Evolutionary conservation across 1,284 basidiomycete species (phyloP).

Genomic region (Erythrobasidium hasegawianum): DNA sequence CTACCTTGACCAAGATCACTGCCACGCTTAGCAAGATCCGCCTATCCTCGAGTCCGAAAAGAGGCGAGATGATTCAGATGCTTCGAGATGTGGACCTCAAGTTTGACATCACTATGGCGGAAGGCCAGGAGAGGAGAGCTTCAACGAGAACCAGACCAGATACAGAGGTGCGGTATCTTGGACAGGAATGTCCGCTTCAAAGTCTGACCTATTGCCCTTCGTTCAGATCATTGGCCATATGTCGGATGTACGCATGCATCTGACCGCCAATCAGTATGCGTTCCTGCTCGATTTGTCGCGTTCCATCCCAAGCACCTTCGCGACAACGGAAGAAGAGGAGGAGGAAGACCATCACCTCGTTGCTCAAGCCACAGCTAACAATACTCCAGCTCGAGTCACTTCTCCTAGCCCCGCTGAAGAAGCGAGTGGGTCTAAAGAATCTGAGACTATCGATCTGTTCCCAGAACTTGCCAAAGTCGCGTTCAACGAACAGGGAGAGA

Average conservation of each 20-base stretch:
- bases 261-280: slow-evolving; percentile 87
- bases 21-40: slow-evolving; percentile 84
- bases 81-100: slow-evolving; percentile 85
- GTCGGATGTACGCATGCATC: slow-evolving; percentile 81
- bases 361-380: slow-evolving; percentile 39
- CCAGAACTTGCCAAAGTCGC: slow-evolving; percentile 54
- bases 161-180: slow-evolving; percentile 39
- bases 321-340: slow-evolving; percentile 48
- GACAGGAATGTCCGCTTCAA: neutral
- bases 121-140: slow-evolving; percentile 53
- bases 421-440: neutral
- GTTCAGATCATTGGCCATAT: slow-evolving; percentile 67
- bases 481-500: slow-evolving; percentile 56
- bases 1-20: slow-evolving; percentile 59
- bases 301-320: slow-evolving; percentile 68
- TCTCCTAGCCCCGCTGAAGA: slow-evolving; percentile 20
- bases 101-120: slow-evolving; percentile 65
- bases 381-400: slow-evolving; percentile 32
- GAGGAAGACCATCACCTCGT: slow-evolving; percentile 45
- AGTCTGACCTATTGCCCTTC: neutral
- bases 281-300: slow-evolving; percentile 68
- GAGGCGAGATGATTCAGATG: slow-evolving; percentile 65
- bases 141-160: slow-evolving; percentile 43
- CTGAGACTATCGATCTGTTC: slow-evolving; percentile 51
- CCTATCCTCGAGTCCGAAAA: slow-evolving; percentile 65